These are phyloP conservation scores for Apiospora pterosperma DNA, from an alignment of 2,329 filamentous ascomycete genomes.

Conservation along the genomic window DNA sequence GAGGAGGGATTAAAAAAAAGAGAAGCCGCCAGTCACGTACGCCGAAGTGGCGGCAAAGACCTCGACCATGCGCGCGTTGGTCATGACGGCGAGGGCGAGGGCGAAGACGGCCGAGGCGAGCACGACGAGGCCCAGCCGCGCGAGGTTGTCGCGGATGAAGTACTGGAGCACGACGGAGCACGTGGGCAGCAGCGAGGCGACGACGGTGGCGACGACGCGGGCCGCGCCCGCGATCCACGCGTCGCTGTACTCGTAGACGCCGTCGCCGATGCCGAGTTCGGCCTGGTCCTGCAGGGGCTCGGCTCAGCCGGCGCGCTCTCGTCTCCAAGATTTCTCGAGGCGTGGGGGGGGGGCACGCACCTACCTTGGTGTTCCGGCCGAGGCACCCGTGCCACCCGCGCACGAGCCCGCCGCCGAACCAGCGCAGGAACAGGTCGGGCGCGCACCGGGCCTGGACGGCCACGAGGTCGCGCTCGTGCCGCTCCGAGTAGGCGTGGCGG, in stretches of 20 bases:
- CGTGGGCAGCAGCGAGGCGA: constrained; percentile 11
- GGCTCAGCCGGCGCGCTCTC: too few species aligned
- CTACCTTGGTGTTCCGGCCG: constrained; percentile 9
- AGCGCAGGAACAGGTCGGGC: constrained; percentile 8
- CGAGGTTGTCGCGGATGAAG: constrained; percentile 1
- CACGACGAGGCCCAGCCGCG: constrained; percentile 7
- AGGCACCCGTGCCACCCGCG: constrained; percentile 6
- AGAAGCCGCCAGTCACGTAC: constrained; percentile 3
- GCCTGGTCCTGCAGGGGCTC: not conserved
- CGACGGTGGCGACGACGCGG: constrained; percentile 7
- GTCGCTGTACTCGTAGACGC: constrained; percentile 10
- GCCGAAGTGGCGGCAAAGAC: constrained; percentile 13
- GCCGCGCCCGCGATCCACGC: not conserved
- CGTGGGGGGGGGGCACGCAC: not conserved
- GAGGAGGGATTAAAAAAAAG: not conserved
- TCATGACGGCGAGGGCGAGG: constrained; percentile 11
- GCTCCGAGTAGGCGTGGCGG: constrained; percentile 2
- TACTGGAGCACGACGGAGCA: constrained; percentile 10
- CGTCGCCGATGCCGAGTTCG: constrained; percentile 3
- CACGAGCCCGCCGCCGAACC: constrained; percentile 7
- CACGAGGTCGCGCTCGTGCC: constrained; percentile 7
- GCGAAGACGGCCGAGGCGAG: constrained; percentile 11
- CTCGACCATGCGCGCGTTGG: constrained; percentile 10
- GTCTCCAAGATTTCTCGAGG: too few species aligned
- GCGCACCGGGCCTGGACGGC: constrained; percentile 6